These are phyloP conservation scores for Colletotrichum graminicola DNA, from an alignment of 2,329 filamentous ascomycete species.

Conservation along the genomic window DNA sequence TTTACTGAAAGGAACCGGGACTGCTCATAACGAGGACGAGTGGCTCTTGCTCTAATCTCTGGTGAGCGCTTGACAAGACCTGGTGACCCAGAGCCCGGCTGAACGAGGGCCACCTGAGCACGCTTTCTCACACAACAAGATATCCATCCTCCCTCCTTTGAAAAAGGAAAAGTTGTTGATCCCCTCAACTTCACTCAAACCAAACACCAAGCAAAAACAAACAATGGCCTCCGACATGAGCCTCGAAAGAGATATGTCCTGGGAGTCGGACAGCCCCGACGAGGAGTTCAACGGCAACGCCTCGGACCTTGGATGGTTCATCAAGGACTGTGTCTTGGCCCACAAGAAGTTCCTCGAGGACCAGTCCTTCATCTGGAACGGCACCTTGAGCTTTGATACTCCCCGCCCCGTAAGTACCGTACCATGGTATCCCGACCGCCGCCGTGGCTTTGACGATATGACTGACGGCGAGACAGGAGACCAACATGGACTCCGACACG, in stretches of 20 bases:
- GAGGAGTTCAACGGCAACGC: not conserved
- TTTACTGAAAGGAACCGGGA: not conserved
- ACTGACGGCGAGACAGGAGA: not conserved
- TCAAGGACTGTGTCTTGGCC: not conserved
- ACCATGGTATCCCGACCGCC: no score
- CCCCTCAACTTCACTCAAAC: no score
- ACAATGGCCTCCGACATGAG: no score
- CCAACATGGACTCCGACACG: no score
- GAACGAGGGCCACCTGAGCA: no score
- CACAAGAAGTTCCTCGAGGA: not conserved
- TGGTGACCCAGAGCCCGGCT: not conserved
- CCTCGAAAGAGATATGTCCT: not conserved
- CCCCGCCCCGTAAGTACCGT: not conserved
- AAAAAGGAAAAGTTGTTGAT: not conserved
- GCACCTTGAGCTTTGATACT: not conserved
- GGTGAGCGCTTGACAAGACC: not conserved
- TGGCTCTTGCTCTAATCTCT: not conserved
- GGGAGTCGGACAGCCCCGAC: not conserved
- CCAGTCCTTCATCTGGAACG: not conserved
- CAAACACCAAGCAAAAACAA: not conserved
- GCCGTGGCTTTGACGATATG: no score
- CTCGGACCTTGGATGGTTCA: not conserved
- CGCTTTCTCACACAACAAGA: not conserved
- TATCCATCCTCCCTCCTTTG: not conserved
- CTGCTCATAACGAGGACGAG: not conserved